Evolutionary conservation across 1,284 basidiomycete species (phyloP), one percentile per base, ranked within the genome.

Genomic region (Ustilago loliicola): DNA sequence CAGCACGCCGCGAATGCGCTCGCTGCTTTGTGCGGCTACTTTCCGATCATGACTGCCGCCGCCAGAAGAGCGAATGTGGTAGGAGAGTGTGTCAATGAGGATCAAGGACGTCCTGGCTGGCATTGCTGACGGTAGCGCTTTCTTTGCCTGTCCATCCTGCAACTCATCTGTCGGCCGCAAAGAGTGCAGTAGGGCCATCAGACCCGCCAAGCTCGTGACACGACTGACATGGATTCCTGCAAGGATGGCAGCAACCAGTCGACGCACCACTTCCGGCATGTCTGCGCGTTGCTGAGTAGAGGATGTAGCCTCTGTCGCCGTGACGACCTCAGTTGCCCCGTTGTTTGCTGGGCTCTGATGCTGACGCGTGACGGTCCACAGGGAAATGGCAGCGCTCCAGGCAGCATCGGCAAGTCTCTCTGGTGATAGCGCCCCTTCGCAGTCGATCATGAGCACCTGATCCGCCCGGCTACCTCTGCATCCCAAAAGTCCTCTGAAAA

Each of bases 401-500:
- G 51, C 70, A 23, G 70, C 75, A 30, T 77, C 70, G 2, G 62
- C 57, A 7, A 77, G 34, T 23, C 40, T 50, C 48, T 77, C 75
- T 1, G 75, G 50, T 5, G 55, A 40, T 10, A 77, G 13, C n/a
- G 70, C 70, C n/a, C 75, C 75, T 64, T 77, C 75, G 57, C 70
- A 72, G 60, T 77, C 75, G 32, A 77, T 36, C 27, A 72, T 38
- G 40, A 77, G 23, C 23, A 77, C 57, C 42, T 77, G 75, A 55
- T 77, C 70, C 21, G 75, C 66, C 10, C 36, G 0, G 69, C 61
- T 11, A 72, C 38, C 45, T 77, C 75, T 21, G 75, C 75, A 40
- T 77, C 75, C 75, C 75, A 77, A 51, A 66, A 77, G 2, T 77
- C 75, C 9, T 77, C 70, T 27, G 66, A 45, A 47, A 77, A 77